phyloP scores from a whole-genome alignment of 1,284 basidiomycete species.

The Ceratobasidium sp. region DNA sequence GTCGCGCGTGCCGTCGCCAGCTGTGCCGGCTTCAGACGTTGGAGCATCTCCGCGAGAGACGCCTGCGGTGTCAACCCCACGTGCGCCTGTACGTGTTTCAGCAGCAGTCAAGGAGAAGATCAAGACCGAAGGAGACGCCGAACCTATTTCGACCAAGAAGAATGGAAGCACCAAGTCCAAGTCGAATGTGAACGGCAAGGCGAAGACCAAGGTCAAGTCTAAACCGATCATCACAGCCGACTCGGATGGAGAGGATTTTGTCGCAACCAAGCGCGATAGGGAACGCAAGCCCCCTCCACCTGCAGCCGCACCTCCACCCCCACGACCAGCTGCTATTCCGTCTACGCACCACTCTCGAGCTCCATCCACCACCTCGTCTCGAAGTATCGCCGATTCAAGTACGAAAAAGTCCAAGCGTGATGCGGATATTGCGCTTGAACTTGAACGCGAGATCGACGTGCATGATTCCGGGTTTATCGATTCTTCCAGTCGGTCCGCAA shows the following conservation, averaged over 20 bases:
- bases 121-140: conserved; percentile 17
- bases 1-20: conserved; percentile 20
- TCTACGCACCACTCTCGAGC: conserved; percentile 10
- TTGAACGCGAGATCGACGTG: conserved; percentile 11
- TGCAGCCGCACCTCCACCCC: conserved; percentile 1
- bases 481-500: background rate
- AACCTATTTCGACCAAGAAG: conserved; percentile 12
- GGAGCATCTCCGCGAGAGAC: conserved; percentile 20
- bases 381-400: background rate
- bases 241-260: conserved; percentile 41
- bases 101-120: conserved; percentile 13
- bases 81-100: conserved; percentile 15
- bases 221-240: conserved; percentile 35
- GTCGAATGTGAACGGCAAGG: conserved; percentile 16
- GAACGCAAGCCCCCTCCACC: conserved; percentile 35
- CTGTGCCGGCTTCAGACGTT: background rate
- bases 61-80: conserved; percentile 1
- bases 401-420: conserved; percentile 25
- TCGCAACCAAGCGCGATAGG: conserved; percentile 15
- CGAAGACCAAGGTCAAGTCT: conserved; percentile 40
- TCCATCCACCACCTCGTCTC: conserved; percentile 7
- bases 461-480: conserved; percentile 23
- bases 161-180: conserved; percentile 18
- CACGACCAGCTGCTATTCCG: background rate
- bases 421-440: conserved; percentile 27